These are phyloP conservation scores for Aspergillus funiculosus DNA, from an alignment of 495 filamentous ascomycete genomes.

Conservation along the genomic window DNA sequence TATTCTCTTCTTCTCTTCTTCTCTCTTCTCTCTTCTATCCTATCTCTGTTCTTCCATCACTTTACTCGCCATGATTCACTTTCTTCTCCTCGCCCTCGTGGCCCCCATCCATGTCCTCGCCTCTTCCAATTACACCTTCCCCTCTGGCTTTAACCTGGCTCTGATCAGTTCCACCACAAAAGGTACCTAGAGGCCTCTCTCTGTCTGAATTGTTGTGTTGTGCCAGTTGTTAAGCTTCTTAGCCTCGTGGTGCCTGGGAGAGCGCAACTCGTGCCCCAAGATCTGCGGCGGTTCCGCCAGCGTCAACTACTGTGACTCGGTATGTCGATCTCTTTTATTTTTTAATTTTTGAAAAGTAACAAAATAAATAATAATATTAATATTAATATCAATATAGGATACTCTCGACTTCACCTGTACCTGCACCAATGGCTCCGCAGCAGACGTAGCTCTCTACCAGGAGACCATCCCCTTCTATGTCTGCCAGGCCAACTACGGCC, in stretches of 20 bases:
- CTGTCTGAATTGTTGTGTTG: neutral
- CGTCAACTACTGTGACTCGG: constrained; percentile 39
- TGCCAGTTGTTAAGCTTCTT: neutral
- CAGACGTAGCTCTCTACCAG: constrained; percentile 48
- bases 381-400: constrained; percentile 17
- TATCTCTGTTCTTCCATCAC: neutral
- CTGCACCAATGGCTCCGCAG: constrained; percentile 47
- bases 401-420: constrained; percentile 49
- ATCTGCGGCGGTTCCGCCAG: constrained; percentile 40
- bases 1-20: constrained; percentile 19
- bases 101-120: constrained; percentile 23
- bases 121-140: constrained; percentile 32
- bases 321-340: constrained; percentile 25
- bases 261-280: constrained; percentile 43
- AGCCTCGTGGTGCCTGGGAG: constrained; percentile 43
- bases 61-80: constrained; percentile 11
- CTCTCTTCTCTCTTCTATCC: constrained; percentile 15
- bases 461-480: constrained; percentile 54
- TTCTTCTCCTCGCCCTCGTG: constrained; percentile 28
- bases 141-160: constrained; percentile 35
- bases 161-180: constrained; percentile 22
- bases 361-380: neutral
- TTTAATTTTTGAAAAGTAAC: too few species aligned
- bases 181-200: constrained; percentile 19
- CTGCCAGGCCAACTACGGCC: constrained; percentile 44